Conservation (phyloP, 1,139 yeast species). For the Hyphopichia fennica region DNA sequence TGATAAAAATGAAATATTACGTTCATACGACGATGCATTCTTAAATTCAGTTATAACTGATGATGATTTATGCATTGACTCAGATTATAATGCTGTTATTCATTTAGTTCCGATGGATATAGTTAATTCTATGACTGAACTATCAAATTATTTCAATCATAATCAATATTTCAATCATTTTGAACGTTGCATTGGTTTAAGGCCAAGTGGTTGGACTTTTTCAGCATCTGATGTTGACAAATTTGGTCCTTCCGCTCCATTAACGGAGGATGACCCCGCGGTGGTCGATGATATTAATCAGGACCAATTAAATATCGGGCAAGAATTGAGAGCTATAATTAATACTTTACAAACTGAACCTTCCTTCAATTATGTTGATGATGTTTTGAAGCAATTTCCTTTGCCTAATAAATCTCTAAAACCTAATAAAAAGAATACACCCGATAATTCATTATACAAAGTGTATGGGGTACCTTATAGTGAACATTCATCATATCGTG, state of each 20-base stretch:
- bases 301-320: constrained; percentile 1
- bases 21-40: constrained; percentile 32
- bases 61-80: constrained; percentile 30
- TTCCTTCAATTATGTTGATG: constrained; percentile 22
- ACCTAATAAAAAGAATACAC: constrained; percentile 15
- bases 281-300: constrained; percentile 8
- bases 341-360: constrained; percentile 13
- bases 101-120: constrained; percentile 69
- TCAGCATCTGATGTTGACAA: constrained; percentile 7
- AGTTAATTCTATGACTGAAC: constrained; percentile 34
- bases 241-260: constrained; percentile 2
- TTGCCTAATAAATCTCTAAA: constrained; percentile 11
- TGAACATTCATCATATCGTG: constrained; percentile 90
- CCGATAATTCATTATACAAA: constrained; percentile 34
- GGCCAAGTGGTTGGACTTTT: constrained; percentile 91
- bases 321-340: constrained; percentile 2
- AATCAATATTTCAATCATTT: constrained; percentile 46
- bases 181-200: constrained; percentile 60
- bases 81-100: constrained; percentile 53
- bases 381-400: constrained; percentile 36
- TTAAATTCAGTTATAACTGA: constrained; percentile 30
- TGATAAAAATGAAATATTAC: constrained; percentile 43
- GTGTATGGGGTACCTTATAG: constrained; percentile 78
- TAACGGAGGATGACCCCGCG: constrained; percentile 5
- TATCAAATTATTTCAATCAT: constrained; percentile 51